Evolutionary conservation across 148 eudicot genomes (phyloP).

Genomic region (Cornus kousa): DNA sequence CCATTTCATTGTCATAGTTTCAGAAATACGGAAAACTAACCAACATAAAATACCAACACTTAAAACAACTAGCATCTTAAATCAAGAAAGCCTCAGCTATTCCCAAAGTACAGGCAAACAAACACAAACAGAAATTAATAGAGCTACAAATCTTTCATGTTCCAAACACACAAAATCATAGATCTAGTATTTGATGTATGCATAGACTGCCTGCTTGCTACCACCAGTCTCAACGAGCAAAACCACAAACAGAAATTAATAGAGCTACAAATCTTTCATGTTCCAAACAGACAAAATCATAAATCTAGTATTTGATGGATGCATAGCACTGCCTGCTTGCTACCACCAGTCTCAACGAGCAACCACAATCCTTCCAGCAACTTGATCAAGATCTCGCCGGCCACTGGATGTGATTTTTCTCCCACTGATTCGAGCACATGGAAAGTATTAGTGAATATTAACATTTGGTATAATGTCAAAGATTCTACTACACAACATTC

Average conservation of each 20-base stretch:
- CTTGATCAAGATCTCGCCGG: conserved; percentile 66
- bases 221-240: conserved; percentile 18
- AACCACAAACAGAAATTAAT: conserved; percentile 21
- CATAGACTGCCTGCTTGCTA: too few species aligned
- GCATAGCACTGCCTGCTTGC: not conserved
- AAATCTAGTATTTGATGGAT: not conserved
- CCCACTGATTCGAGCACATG: conserved; percentile 31
- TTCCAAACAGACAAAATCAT: not conserved
- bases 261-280: conserved; percentile 12
- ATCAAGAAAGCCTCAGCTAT: not conserved
- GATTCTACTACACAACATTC: not conserved
- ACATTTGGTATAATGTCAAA: not conserved
- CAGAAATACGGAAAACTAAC: too few species aligned
- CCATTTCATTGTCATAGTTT: too few species aligned
- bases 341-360: conserved; percentile 15
- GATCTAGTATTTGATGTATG: not conserved
- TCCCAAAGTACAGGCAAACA: not conserved
- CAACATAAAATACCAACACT: too few species aligned
- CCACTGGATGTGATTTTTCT: conserved; percentile 64
- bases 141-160: conserved; percentile 13
- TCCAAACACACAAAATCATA: not conserved
- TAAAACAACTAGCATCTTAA: not conserved
- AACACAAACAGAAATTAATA: conserved; percentile 2
- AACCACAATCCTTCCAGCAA: conserved; percentile 49
- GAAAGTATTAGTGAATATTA: not conserved